Conservation (phyloP, 2,329 filamentous ascomycete genomes). For the Dactylellina leptospora region DNA sequence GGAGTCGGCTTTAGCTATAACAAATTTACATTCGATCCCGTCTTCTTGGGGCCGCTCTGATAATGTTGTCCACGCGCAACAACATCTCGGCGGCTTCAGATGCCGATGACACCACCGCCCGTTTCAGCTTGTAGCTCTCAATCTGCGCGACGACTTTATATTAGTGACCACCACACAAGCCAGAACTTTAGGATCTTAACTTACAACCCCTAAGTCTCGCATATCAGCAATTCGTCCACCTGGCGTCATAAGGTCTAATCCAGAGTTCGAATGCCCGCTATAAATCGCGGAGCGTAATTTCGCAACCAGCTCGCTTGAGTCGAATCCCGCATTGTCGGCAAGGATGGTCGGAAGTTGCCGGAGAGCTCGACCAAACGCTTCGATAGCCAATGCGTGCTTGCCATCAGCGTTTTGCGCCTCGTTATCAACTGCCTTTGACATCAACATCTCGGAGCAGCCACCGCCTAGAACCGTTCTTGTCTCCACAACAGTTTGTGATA, state of each 20-base stretch:
- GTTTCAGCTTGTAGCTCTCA: constrained; percentile 98
- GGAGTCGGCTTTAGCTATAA: constrained; percentile 1
- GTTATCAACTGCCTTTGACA: constrained; percentile 96
- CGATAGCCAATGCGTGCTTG: constrained; percentile 94
- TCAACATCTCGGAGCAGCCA: constrained; percentile 97
- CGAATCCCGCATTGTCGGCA: constrained; percentile 95
- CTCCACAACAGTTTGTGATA: constrained; percentile 95
- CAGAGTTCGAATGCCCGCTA: constrained; percentile 90
- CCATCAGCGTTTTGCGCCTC: constrained; percentile 92
- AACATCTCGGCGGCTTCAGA: constrained; percentile 97
- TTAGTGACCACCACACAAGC: not conserved
- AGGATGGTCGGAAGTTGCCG: constrained; percentile 95
- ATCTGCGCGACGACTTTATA: constrained; percentile 63
- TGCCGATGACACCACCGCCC: constrained; percentile 94
- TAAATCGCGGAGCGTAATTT: constrained; percentile 93
- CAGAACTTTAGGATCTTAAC: constrained; percentile 8
- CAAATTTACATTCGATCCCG: constrained; percentile 60
- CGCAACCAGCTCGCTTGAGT: constrained; percentile 92
- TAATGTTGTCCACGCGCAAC: constrained; percentile 96
- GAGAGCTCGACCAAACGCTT: constrained; percentile 86
- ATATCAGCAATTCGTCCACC: constrained; percentile 95
- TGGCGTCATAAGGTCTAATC: constrained; percentile 85
- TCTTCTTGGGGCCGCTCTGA: constrained; percentile 86
- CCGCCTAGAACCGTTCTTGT: constrained; percentile 93
- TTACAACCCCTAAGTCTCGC: constrained; percentile 82